A percentile compares a stretch with the other conserved stretches of the same genome.
phyloP scores from a whole-genome alignment of 768 basidiomycete genomes.

The Amylocystis lapponica region DNA sequence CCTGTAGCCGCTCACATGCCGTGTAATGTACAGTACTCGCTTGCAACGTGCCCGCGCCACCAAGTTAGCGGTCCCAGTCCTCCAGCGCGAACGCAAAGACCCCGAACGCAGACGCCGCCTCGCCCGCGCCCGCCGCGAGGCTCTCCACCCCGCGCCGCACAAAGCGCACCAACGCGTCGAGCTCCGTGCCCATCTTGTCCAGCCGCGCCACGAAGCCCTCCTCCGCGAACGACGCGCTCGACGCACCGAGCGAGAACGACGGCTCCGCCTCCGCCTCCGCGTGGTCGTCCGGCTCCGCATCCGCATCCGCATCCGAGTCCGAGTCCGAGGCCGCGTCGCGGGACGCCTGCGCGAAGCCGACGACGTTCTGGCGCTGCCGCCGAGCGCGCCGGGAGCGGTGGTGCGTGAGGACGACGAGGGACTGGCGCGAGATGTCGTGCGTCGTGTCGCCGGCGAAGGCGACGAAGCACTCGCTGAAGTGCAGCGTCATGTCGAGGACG shows the following conservation, averaged over 20 bases:
- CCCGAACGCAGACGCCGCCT: slow-evolving; percentile 58
- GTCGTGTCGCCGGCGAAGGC: slow-evolving; percentile 57
- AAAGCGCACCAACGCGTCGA: slow-evolving; percentile 68
- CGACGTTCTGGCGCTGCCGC: slow-evolving; percentile 48
- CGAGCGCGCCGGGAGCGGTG: slow-evolving; percentile 60
- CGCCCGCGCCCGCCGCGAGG: slow-evolving; percentile 54
- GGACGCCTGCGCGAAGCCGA: slow-evolving; percentile 49
- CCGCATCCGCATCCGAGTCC: slow-evolving; percentile 30
- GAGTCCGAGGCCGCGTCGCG: slow-evolving; percentile 34
- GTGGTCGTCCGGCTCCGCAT: slow-evolving; percentile 32
- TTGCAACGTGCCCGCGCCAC: background rate
- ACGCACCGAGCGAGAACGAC: slow-evolving; percentile 37
- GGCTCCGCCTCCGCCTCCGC: slow-evolving; percentile 21
- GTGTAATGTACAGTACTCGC: too few species aligned
- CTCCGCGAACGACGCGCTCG: slow-evolving; percentile 31
- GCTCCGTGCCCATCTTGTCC: slow-evolving; percentile 60
- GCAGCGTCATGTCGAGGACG: slow-evolving; percentile 68
- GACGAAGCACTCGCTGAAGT: slow-evolving; percentile 61
- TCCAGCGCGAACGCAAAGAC: slow-evolving; percentile 72
- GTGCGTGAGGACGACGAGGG: slow-evolving; percentile 44
- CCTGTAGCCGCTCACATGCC: too few species aligned
- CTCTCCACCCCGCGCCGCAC: slow-evolving; percentile 64
- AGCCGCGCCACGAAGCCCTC: slow-evolving; percentile 45
- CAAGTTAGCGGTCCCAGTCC: slow-evolving; percentile 59
- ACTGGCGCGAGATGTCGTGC: slow-evolving; percentile 45